A percentile compares a stretch with the other conserved stretches of the same genome.
Conservation (phyloP, 257 asterid species). For the Scutellaria minor region DNA sequence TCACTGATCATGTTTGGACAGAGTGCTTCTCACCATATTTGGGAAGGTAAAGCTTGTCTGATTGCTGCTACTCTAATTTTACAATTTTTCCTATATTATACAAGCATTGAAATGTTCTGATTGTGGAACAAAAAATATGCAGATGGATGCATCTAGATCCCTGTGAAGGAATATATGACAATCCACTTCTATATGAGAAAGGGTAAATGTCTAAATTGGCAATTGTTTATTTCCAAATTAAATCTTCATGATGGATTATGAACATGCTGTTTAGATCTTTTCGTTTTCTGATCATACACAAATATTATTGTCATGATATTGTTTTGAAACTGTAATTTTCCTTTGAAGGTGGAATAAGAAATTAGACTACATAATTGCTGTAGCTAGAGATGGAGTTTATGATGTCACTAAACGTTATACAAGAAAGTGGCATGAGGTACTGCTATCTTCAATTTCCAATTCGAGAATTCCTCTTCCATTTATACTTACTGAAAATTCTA, state of each 20-base stretch:
- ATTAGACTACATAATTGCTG: constrained; percentile 71
- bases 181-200: constrained; percentile 87
- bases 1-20: constrained; percentile 98
- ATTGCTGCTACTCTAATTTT: constrained; percentile 30
- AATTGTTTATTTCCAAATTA: constrained; percentile 16
- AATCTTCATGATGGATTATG: constrained; percentile 32
- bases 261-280: constrained; percentile 22
- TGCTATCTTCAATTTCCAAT: constrained; percentile 18
- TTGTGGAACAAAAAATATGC: constrained; percentile 43
- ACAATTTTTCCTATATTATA: constrained; percentile 9
- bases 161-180: constrained; percentile 95
- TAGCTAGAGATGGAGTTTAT: constrained; percentile 85
- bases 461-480: constrained; percentile 27
- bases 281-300: constrained; percentile 14
- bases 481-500: constrained; percentile 4
- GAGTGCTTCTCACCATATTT: constrained; percentile 86
- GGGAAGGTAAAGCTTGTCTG: constrained; percentile 62
- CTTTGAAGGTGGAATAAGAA: constrained; percentile 82
- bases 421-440: constrained; percentile 90
- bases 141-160: constrained; percentile 99
- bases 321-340: constrained; percentile 40
- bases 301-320: constrained; percentile 21
- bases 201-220: constrained; percentile 61
- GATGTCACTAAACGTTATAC: constrained; percentile 97
- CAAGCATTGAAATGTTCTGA: constrained; percentile 29